phyloP scores from a whole-genome alignment of 1,139 yeast species.

The Arxiozyma telluris region DNA sequence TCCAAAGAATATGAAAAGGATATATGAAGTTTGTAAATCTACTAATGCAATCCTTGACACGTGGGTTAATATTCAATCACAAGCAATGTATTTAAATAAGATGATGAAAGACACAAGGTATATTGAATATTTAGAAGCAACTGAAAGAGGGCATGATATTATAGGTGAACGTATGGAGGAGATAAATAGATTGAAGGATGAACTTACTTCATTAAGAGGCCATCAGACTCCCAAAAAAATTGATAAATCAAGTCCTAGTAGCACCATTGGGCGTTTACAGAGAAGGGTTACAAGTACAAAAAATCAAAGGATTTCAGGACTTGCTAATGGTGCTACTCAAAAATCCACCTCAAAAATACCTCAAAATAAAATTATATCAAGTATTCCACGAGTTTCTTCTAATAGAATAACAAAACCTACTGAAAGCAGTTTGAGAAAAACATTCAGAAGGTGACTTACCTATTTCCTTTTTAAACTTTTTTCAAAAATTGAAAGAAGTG shows the following conservation, averaged over 20 bases:
- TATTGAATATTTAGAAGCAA: constrained; percentile 12
- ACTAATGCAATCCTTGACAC: constrained; percentile 26
- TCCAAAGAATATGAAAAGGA: constrained; percentile 20
- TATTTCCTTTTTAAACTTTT: background rate
- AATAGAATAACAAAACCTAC: constrained; percentile 3
- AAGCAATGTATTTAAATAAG: constrained; percentile 26
- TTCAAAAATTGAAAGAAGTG: background rate
- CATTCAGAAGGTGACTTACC: background rate
- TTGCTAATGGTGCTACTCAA: background rate
- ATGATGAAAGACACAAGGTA: constrained; percentile 22
- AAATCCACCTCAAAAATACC: background rate
- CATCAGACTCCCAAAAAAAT: background rate
- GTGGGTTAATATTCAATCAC: constrained; percentile 29
- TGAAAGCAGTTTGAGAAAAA: constrained; percentile 2
- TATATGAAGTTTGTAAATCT: constrained; percentile 25
- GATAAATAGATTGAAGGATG: constrained; percentile 16
- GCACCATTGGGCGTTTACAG: background rate
- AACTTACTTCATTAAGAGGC: constrained; percentile 13
- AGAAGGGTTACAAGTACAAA: background rate
- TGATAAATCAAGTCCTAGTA: background rate
- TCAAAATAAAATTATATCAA: background rate
- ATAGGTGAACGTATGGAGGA: constrained; percentile 13
- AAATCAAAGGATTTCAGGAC: background rate
- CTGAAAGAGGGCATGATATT: constrained; percentile 10
- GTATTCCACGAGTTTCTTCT: constrained; percentile 2